These are phyloP conservation scores for Dimargaris cristalligena DNA, from an alignment of 192 early-diverging fungal genomes.

Conservation along the genomic window DNA sequence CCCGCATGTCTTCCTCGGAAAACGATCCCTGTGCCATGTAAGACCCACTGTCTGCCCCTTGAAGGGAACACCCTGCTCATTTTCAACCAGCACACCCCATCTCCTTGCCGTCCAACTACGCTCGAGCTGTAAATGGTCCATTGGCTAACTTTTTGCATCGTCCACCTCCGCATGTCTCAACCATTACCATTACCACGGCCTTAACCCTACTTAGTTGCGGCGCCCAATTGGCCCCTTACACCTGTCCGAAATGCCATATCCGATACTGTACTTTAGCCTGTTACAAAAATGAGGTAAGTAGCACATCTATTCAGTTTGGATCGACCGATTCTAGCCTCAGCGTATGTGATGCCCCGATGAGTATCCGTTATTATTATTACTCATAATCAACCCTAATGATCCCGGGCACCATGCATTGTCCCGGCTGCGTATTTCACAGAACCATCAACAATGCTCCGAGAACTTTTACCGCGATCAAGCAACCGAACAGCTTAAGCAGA, in stretches of 20 bases:
- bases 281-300: background rate
- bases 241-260: background rate
- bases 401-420: background rate
- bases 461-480: conserved; percentile 1
- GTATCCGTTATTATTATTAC: background rate
- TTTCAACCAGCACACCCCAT: too few species aligned
- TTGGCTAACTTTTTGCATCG: too few species aligned
- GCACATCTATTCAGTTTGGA: background rate
- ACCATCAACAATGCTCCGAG: background rate
- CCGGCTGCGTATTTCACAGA: too few species aligned
- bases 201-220: conserved; percentile 18
- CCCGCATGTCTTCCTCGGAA: too few species aligned
- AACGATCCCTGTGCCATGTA: too few species aligned
- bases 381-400: background rate
- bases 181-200: too few species aligned
- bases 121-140: too few species aligned
- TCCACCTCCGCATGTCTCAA: too few species aligned
- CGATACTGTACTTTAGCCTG: conserved; percentile 7
- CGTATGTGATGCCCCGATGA: background rate
- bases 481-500: background rate
- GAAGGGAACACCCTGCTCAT: too few species aligned
- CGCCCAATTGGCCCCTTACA: background rate
- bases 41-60: too few species aligned
- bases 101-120: too few species aligned
- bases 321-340: background rate